phyloP scores from a whole-genome alignment of 2,329 filamentous ascomycete species.

The Zymoseptoria brevis region DNA sequence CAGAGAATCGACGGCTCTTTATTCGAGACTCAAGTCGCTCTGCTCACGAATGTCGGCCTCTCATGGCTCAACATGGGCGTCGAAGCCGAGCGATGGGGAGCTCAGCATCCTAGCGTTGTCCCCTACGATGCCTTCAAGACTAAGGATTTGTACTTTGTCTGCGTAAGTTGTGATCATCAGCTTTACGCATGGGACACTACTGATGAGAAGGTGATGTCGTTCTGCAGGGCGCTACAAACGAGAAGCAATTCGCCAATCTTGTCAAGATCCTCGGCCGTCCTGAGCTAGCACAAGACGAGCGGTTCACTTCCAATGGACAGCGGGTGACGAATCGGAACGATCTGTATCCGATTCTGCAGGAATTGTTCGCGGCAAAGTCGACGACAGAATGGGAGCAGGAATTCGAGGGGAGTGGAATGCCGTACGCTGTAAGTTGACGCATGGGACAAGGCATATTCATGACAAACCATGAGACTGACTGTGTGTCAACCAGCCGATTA shows the following conservation, averaged over 20 bases:
- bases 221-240: slow-evolving; percentile 28
- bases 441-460: too few species aligned
- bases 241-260: slow-evolving; percentile 34
- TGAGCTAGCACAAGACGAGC: slow-evolving; percentile 23
- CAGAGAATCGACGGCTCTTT: slow-evolving; percentile 40
- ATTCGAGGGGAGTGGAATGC: slow-evolving; percentile 39
- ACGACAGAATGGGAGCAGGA: slow-evolving; percentile 35
- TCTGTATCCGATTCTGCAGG: slow-evolving; percentile 32
- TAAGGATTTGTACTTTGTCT: slow-evolving; percentile 21
- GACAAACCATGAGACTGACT: neutral
- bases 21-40: slow-evolving; percentile 38
- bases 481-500: slow-evolving; percentile 29
- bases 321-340: slow-evolving; percentile 27
- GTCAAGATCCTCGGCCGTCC: slow-evolving; percentile 19
- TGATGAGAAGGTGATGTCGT: slow-evolving; percentile 30
- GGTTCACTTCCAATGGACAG: slow-evolving; percentile 25
- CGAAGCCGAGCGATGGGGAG: slow-evolving; percentile 39
- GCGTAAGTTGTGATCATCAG: slow-evolving; percentile 29
- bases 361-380: slow-evolving; percentile 30
- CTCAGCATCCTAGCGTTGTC: slow-evolving; percentile 41
- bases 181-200: slow-evolving; percentile 30
- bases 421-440: slow-evolving; percentile 30
- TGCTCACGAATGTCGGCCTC: slow-evolving; percentile 38
- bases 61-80: slow-evolving; percentile 35
- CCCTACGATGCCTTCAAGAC: slow-evolving; percentile 41